phyloP scores from a whole-genome alignment of 179 eudicot species.

The Patellifolia procumbens region DNA sequence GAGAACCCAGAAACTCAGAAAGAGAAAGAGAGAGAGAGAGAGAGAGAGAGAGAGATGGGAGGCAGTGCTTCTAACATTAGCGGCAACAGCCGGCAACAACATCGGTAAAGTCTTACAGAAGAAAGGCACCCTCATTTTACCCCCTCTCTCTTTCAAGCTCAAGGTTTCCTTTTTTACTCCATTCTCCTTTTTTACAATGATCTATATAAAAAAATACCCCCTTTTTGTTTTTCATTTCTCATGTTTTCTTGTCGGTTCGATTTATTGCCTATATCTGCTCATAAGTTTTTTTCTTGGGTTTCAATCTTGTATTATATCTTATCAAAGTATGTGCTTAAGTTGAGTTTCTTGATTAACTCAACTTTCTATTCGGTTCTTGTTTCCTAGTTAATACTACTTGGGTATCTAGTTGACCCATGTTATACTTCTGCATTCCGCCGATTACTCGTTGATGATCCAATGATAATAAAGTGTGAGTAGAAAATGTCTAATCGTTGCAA shows the following conservation, averaged over 20 bases:
- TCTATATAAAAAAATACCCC: conserved; percentile 10
- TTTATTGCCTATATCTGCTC: too few relatives aligned
- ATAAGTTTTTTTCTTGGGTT: not conserved
- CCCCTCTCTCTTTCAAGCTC: conserved; percentile 94
- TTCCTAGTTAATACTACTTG: not conserved
- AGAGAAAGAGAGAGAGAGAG: not conserved
- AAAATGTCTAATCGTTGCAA: too few relatives aligned
- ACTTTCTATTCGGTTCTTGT: not conserved
- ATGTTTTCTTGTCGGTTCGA: not conserved
- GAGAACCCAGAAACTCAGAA: not conserved
- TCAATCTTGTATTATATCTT: not conserved
- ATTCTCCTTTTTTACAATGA: not conserved
- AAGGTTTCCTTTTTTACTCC: conserved; percentile 40
- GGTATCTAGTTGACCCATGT: not conserved
- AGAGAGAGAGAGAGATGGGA: conserved; percentile 70
- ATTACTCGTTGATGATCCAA: too few relatives aligned
- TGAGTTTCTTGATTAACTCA: not conserved
- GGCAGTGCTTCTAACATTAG: conserved; percentile 74
- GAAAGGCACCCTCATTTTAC: conserved; percentile 92
- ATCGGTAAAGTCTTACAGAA: conserved; percentile 97
- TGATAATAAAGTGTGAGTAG: too few relatives aligned
- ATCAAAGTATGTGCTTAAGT: not conserved
- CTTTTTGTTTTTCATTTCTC: not conserved
- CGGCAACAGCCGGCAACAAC: conserved; percentile 95
- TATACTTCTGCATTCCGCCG: not conserved